Percentiles rank a stretch among this genome's conserved stretches.
Evolutionary conservation across 352 stramenopile genomes (phyloP).

Genomic region (Lagenidium giganteum): DNA sequence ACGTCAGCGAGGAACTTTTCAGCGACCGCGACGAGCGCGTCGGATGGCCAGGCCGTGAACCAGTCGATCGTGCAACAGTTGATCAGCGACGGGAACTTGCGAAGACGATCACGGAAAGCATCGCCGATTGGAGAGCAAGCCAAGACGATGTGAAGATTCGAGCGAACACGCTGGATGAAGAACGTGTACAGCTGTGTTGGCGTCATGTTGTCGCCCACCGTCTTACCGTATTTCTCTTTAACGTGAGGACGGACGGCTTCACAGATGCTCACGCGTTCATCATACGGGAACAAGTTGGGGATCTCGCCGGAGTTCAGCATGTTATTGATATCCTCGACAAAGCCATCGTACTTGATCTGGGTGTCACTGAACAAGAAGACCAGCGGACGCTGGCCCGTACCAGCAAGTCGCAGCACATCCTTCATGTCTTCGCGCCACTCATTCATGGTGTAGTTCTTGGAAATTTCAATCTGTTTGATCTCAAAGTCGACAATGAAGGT

Average conservation of each 20-base stretch:
- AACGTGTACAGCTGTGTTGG: slow-evolving; percentile 88
- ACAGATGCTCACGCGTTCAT: slow-evolving; percentile 89
- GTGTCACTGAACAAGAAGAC: slow-evolving; percentile 95
- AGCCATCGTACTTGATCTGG: slow-evolving; percentile 95
- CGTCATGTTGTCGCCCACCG: slow-evolving; percentile 89
- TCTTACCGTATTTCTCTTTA: slow-evolving; percentile 89
- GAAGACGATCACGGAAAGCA: slow-evolving; percentile 90
- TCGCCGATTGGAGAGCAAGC: slow-evolving; percentile 94
- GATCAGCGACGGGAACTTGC: slow-evolving; percentile 95
- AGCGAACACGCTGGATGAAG: slow-evolving; percentile 89
- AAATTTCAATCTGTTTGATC: slow-evolving; percentile 94
- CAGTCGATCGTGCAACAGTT: slow-evolving; percentile 98
- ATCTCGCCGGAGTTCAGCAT: slow-evolving; percentile 95
- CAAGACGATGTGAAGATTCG: slow-evolving; percentile 93
- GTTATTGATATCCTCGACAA: slow-evolving; percentile 96
- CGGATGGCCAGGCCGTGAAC: slow-evolving; percentile 93
- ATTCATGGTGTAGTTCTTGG: slow-evolving; percentile 92
- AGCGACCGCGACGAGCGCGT: slow-evolving; percentile 91
- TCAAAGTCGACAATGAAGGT: slow-evolving; percentile 92
- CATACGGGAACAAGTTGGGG: slow-evolving; percentile 92
- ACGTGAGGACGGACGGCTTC: slow-evolving; percentile 88
- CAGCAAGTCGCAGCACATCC: slow-evolving; percentile 85
- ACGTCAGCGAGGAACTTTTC: slow-evolving; percentile 91
- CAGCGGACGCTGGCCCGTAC: slow-evolving; percentile 79
- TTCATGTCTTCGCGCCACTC: slow-evolving; percentile 97